Percentiles rank a stretch among this genome's conserved stretches.
Conservation (phyloP, 257 asterid genomes). For the Prunella vulgaris region DNA sequence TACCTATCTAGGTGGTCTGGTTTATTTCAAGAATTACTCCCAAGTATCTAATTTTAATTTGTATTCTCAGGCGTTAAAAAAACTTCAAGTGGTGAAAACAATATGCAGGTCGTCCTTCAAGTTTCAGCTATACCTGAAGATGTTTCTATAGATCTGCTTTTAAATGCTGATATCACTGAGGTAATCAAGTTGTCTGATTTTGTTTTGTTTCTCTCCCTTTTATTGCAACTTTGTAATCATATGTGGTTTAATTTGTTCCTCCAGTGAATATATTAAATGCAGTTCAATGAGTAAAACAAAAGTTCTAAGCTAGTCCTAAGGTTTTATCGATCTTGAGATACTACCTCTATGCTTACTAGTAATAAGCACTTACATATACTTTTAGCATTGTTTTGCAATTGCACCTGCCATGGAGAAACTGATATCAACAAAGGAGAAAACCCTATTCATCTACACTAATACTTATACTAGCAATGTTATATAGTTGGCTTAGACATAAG, state of each 20-base stretch:
- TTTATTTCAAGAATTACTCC: conserved; percentile 1
- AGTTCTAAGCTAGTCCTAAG: background rate
- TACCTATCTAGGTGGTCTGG: background rate
- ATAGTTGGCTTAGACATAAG: background rate
- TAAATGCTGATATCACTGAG: conserved; percentile 50
- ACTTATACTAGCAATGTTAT: background rate
- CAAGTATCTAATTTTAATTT: background rate
- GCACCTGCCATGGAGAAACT: background rate
- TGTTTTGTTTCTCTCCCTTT: background rate
- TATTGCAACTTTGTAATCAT: background rate
- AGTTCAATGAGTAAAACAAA: background rate
- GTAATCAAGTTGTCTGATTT: conserved; percentile 29
- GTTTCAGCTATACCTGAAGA: conserved; percentile 41
- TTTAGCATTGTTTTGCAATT: background rate
- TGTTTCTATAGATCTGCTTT: conserved; percentile 32
- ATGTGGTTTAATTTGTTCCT: background rate
- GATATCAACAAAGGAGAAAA: background rate
- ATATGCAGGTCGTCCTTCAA: conserved; percentile 31
- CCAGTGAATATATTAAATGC: background rate
- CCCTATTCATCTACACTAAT: background rate
- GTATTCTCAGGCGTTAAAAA: conserved; percentile 40
- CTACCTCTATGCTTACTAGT: background rate
- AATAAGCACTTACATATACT: background rate
- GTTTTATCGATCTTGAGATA: background rate
- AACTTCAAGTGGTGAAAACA: conserved; percentile 28